Percentiles rank a stretch among this genome's conserved stretches.
Conservation (phyloP, 257 asterid genomes). For the Sherardia arvensis region DNA sequence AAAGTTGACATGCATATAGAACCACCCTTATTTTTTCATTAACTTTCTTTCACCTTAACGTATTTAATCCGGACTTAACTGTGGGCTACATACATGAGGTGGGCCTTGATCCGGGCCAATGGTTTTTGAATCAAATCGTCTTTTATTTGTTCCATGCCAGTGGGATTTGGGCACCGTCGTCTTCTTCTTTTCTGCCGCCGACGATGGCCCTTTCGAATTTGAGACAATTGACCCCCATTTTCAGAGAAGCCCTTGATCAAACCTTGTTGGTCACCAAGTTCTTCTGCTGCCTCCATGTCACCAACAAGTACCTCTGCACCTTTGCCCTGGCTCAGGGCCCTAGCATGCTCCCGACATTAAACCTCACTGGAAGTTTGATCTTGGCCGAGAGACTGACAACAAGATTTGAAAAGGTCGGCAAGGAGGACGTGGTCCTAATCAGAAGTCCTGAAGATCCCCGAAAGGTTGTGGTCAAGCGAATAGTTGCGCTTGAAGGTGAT, state of each 20-base stretch:
- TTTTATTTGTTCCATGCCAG: no score
- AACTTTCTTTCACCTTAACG: no score
- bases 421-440: slow-evolving; percentile 56
- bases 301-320: slow-evolving; percentile 40
- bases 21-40: no score
- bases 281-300: slow-evolving; percentile 51
- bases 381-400: slow-evolving; percentile 45
- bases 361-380: slow-evolving; percentile 34
- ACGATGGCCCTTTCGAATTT: slow-evolving; percentile 25
- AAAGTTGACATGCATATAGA: no score
- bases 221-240: slow-evolving; percentile 25
- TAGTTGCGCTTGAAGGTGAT: slow-evolving; percentile 61
- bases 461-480: slow-evolving; percentile 43
- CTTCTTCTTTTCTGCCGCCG: no score
- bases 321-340: slow-evolving; percentile 41
- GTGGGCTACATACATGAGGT: no score
- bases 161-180: no score
- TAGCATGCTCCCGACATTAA: slow-evolving; percentile 73
- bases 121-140: no score
- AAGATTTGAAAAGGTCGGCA: slow-evolving; percentile 41
- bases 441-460: slow-evolving; percentile 62
- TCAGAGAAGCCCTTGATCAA: slow-evolving; percentile 45
- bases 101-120: no score
- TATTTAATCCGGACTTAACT: no score
- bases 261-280: slow-evolving; percentile 33